These are phyloP conservation scores for Nosema muscidifuracis DNA, from an alignment of 371 early-diverging fungal genomes.

Conservation along the genomic window DNA sequence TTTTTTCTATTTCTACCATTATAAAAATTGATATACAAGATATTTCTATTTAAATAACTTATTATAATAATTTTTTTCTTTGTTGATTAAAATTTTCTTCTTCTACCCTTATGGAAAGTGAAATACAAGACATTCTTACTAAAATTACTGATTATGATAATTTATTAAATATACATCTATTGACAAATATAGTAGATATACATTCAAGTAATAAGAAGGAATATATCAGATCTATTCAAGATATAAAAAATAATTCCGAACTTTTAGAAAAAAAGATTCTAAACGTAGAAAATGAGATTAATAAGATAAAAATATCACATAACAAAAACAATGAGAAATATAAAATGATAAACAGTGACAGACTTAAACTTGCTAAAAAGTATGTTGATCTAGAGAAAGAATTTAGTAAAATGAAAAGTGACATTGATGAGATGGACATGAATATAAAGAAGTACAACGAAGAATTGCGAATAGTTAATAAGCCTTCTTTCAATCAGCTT, in stretches of 20 bases:
- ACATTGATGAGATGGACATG: constrained; percentile 7
- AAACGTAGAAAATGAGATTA: constrained; percentile 26
- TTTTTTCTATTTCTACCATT: neutral
- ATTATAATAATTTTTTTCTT: neutral
- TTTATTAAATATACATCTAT: neutral
- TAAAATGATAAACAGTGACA: constrained; percentile 25
- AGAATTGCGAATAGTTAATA: constrained; percentile 6
- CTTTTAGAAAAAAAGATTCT: constrained; percentile 23
- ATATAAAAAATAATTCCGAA: neutral
- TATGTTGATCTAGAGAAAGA: constrained; percentile 38
- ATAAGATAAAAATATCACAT: constrained; percentile 12
- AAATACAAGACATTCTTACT: neutral
- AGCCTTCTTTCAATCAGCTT: constrained; percentile 33
- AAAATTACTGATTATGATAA: neutral
- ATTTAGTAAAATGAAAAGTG: constrained; percentile 36
- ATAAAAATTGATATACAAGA: neutral
- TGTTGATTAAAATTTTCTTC: too few species aligned
- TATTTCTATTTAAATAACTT: neutral
- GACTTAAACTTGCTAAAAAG: constrained; percentile 30
- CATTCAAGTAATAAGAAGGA: neutral
- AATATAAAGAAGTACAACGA: constrained; percentile 12
- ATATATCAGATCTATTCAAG: neutral
- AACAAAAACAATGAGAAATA: constrained; percentile 34
- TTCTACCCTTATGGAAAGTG: neutral
- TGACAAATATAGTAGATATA: neutral